Evolutionary conservation across 352 stramenopile genomes (phyloP), one percentile per base, ranked within the genome.

Genomic region (Phytophthora ramorum): DNA sequence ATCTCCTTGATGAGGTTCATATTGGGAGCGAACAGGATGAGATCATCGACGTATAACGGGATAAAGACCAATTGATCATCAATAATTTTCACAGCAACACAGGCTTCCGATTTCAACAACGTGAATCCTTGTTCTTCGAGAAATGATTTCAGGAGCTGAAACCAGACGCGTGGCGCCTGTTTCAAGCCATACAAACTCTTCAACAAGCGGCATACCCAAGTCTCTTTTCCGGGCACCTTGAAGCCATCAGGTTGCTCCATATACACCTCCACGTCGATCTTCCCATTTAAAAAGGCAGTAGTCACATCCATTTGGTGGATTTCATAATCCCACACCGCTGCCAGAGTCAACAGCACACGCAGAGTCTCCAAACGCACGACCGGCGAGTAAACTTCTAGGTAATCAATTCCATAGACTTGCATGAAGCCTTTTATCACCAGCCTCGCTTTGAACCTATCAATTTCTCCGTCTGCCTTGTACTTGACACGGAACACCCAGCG

Each of bases 111-210:
- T 7, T 30, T 30, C 4, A 37, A 3, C 4, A 37, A 1, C 8
- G 32, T 69, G 53, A 22, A 26, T 8, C 19, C 64, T 38, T 65
- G 49, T 4, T 58, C 13, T 7, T 61, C 45, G 2, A 58, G 2
- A 45, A 71, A 28, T 52, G 63, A 52, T 32, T 66, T 55, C 4
- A 71, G n/a, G 45, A 75, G 3, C 32, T 37, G 32, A 4, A 16
- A 37, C 32, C 32, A 37, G 4, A 37, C 32, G 0, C 32, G 8
- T 4, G 32, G 32, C 2, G 32, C 32, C 12, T 37, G 32, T 8
- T 37, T 37, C 32, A 37, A 37, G 0, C 32, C 32, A 14, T 37
- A 37, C 1, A 14, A 3, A 3, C 32, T 37, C 9, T 37, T 37
- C 6, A 16, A 1, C 8, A 37, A 16, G 3, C 12, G 8, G 4